A percentile compares a stretch with the other conserved stretches of the same genome.
Conservation (phyloP, 805 yeast genomes). For the Ogataea polymorpha region DNA sequence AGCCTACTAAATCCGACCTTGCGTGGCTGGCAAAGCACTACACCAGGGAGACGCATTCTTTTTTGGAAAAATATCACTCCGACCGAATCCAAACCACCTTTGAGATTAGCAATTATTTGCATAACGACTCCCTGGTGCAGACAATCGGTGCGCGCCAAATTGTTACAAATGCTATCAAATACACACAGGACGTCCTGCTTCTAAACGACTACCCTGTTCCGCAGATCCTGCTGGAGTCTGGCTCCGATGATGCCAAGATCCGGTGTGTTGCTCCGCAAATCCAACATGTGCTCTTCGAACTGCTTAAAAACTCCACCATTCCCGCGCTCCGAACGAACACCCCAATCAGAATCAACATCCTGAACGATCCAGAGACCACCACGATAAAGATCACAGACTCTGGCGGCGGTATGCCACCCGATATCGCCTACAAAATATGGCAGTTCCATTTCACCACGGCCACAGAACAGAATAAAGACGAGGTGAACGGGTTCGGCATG, state of each 20-base stretch:
- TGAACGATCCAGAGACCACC: conserved; percentile 3
- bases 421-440: conserved; percentile 25
- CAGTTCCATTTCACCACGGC: conserved; percentile 33
- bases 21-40: conserved; percentile 21
- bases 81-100: conserved; percentile 26
- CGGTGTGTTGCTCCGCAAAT: conserved; percentile 30
- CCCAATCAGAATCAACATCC: conserved; percentile 18
- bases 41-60: conserved; percentile 18
- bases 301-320: conserved; percentile 30
- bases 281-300: conserved; percentile 31
- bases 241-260: conserved; percentile 6
- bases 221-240: conserved; percentile 14
- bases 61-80: conserved; percentile 25
- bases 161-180: conserved; percentile 18
- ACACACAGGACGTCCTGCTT: conserved; percentile 23
- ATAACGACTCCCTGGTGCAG: conserved; percentile 15
- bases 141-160: conserved; percentile 13
- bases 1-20: conserved; percentile 16
- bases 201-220: conserved; percentile 33
- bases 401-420: conserved; percentile 30
- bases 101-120: conserved; percentile 24
- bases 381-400: conserved; percentile 25
- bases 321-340: conserved; percentile 25
- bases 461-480: conserved; percentile 22
- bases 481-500: conserved; percentile 34